Evolutionary conservation across 2,329 filamentous ascomycete genomes (phyloP).

Genomic region (Epichloe scottii): DNA sequence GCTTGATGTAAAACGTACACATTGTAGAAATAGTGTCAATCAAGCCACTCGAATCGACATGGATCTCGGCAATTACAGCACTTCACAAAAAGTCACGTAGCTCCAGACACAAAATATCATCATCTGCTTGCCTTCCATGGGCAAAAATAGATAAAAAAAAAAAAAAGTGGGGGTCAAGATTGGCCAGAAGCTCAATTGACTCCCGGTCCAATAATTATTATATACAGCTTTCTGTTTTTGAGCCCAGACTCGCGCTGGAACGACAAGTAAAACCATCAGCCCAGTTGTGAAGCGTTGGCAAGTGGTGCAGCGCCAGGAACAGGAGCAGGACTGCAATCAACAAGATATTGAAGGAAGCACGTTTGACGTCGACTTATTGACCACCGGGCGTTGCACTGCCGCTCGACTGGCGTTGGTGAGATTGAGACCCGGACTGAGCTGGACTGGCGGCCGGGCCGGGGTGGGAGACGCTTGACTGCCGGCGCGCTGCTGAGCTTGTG

Average conservation of each 20-base stretch:
- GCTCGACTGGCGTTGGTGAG: slow-evolving; percentile 24
- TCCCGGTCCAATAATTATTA: neutral
- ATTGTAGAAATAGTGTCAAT: no score
- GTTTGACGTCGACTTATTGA: neutral
- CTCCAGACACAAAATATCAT: no score
- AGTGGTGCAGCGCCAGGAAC: neutral
- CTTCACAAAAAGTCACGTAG: no score
- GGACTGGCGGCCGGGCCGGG: slow-evolving; percentile 11
- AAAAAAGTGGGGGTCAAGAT: neutral
- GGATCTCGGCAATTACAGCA: no score
- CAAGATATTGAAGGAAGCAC: neutral
- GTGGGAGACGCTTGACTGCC: slow-evolving; percentile 11
- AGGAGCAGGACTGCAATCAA: neutral
- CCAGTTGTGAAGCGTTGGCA: no score
- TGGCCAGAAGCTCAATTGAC: neutral
- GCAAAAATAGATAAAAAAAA: neutral
- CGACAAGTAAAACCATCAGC: no score
- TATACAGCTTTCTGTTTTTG: neutral
- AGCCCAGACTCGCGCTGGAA: neutral
- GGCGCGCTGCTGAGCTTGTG: slow-evolving; percentile 19
- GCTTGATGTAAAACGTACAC: no score
- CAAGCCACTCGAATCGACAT: no score
- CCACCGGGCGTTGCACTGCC: slow-evolving; percentile 24
- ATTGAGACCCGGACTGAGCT: slow-evolving; percentile 3
- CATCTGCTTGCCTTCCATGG: neutral